phyloP scores from a whole-genome alignment of 202 grass and related monocot genomes.

The Schoenoplectus triqueter region DNA sequence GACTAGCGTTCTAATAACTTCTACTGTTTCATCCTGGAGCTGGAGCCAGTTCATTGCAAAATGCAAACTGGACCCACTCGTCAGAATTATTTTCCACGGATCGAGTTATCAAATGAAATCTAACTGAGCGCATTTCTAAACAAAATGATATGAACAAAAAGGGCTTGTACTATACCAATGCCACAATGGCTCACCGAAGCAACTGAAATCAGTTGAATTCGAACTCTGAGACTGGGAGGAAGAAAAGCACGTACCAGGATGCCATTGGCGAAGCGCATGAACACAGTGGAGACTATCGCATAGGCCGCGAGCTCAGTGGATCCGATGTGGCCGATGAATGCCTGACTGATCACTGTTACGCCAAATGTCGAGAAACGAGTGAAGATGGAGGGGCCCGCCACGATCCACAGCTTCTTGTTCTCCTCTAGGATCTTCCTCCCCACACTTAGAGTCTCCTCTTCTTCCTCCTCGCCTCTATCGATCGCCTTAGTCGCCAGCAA shows the following conservation, averaged over 20 bases:
- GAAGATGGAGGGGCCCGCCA: constrained; percentile 72
- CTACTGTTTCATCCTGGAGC: neutral
- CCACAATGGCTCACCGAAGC: neutral
- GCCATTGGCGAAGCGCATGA: constrained; percentile 76
- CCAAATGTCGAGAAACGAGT: constrained; percentile 61
- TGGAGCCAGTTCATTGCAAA: neutral
- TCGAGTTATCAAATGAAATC: neutral
- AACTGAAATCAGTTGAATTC: neutral
- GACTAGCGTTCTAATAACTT: neutral
- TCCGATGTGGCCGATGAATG: constrained; percentile 83
- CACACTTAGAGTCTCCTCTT: neutral
- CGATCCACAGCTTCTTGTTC: constrained; percentile 78
- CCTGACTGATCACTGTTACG: constrained; percentile 77
- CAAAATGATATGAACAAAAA: neutral
- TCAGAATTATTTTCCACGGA: neutral
- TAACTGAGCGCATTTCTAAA: neutral
- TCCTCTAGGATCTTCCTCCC: constrained; percentile 49
- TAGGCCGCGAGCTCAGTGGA: constrained; percentile 80
- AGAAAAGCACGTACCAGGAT: constrained; percentile 50
- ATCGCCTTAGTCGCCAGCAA: constrained; percentile 7
- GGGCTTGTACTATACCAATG: no score
- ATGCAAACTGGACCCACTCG: constrained; percentile 2
- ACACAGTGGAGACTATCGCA: constrained; percentile 71
- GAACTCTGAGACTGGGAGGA: neutral
- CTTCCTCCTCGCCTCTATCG: neutral